phyloP scores from a whole-genome alignment of 352 stramenopile species.

The Phytopythium delawarense region DNA sequence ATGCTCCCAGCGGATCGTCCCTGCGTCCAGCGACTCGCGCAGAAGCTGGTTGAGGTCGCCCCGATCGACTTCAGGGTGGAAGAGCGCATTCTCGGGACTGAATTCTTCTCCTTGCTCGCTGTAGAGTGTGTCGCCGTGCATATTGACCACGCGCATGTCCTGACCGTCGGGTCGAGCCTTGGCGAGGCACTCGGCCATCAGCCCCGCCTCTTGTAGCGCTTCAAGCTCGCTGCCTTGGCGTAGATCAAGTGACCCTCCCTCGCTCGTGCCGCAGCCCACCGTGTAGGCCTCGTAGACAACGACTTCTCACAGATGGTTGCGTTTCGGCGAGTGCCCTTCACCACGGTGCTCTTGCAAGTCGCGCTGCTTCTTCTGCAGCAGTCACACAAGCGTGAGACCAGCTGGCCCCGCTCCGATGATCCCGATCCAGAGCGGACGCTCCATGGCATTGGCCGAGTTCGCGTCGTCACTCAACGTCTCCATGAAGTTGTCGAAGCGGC shows the following conservation, averaged over 20 bases:
- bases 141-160: not conserved
- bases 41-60: not conserved
- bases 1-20: not conserved
- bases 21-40: not conserved
- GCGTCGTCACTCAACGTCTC: no score
- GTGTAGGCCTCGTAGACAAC: not conserved
- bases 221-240: not conserved
- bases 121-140: not conserved
- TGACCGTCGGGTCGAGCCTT: not conserved
- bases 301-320: not conserved
- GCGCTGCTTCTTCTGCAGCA: not conserved
- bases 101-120: not conserved
- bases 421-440: not conserved
- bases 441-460: not conserved
- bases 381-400: not conserved
- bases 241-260: not conserved
- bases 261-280: not conserved
- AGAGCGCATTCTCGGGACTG: not conserved
- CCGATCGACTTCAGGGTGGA: not conserved
- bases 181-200: not conserved
- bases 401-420: not conserved
- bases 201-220: not conserved
- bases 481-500: no score
- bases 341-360: not conserved
- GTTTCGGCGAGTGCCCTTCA: not conserved